Evolutionary conservation across 768 basidiomycete genomes (phyloP), one percentile per base, ranked within the genome.

Genomic region (Trametes elegans): DNA sequence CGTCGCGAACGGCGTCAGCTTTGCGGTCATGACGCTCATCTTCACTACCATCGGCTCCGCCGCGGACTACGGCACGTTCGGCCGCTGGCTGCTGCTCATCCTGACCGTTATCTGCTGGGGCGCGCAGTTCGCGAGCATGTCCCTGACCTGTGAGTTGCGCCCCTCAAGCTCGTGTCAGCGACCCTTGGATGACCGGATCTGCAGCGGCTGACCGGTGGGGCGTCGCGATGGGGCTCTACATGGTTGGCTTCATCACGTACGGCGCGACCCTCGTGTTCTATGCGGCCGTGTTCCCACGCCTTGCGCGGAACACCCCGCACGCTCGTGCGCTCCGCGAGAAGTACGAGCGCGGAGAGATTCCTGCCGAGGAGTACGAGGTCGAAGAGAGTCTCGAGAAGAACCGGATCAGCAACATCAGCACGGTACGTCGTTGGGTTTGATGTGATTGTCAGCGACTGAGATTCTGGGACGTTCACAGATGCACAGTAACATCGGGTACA

Each of bases 361-460:
- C 74, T 0, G 69, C 71, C 10, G 84, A 85, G 48, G 84, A 79
- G 58, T 90, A 87, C 59, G 89, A 91, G 62, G 64, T 60, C 13
- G 88, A 88, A 62, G 88, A 91, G 62, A 87, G 85, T 24, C 62
- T 92, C 41, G 88, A 92, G 72, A 91, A 90, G 77, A 93, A 90
- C 58, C 73, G 84, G 58, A 87, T 93, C 55, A 89, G 90, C 64
- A 92, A 90, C 62, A 88, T 91, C 58, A 88, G 85, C 64, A 91
- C 87, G 39, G 90, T 90, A 41, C 40, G 78, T 61, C 3, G 11
- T n/a, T 10, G 41, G 5, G n/a, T 19, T 18, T n/a, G 4, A 39
- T n/a, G n/a, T n/a, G n/a, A n/a, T n/a, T n/a, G n/a, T n/a, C n/a
- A n/a, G 28, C 10, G 31, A 48, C 26, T 40, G 47, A 47, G 32